Base-by-base conservation (phyloP, 345 rosid species). In the Balakata baccata region DNA sequence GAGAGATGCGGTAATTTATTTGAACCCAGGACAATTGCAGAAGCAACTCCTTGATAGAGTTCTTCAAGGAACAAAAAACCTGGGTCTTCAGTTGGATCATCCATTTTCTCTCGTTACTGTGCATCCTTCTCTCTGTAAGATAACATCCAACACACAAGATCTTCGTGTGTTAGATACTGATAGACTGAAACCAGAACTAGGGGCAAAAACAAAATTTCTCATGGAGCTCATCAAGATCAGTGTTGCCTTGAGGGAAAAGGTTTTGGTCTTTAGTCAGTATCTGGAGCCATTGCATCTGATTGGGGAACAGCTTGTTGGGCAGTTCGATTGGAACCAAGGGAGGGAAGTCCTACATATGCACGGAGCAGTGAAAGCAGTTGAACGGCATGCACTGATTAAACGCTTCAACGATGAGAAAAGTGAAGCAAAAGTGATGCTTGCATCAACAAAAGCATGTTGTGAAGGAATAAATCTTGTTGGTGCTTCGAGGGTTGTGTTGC, bases 391-490 rank as follows among this genome's bases (percentile, higher is more conserved):
- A 10, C 20, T 75, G 56, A 89, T 94, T 18, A 82, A 79, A 7
- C n/a, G 72, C 56, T 92, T 94, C 72, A 92, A 92, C 54, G 72
- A 87, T 53, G 82, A 85, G 4, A 72, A 20, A 16, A 89, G 85
- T 53, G 75, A 83, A 53, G 71, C 88, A 14, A 89, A 83, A 82
- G 91, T 94, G 65, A 46, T 94, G 79, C 87, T 92, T 60, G 97
- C 97, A 50, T 89, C 97, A 9, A 89, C 80, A 38, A 85, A 54
- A 79, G 92, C 97, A 4, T 92, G 97, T 77, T 86, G 85, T 0
- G 97, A 89, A 73, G 95, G 97, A 14, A 92, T 92, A 46, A 86
- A 77, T 77, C 90, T 94, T 3, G 86, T 89, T 6, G 97, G 97
- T 0, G 97, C 93, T 20, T 94, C 98, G 0, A 85, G 97, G 78